These are phyloP conservation scores for Nannizziopsis barbatae DNA, from an alignment of 2,329 filamentous ascomycete genomes.

Conservation along the genomic window DNA sequence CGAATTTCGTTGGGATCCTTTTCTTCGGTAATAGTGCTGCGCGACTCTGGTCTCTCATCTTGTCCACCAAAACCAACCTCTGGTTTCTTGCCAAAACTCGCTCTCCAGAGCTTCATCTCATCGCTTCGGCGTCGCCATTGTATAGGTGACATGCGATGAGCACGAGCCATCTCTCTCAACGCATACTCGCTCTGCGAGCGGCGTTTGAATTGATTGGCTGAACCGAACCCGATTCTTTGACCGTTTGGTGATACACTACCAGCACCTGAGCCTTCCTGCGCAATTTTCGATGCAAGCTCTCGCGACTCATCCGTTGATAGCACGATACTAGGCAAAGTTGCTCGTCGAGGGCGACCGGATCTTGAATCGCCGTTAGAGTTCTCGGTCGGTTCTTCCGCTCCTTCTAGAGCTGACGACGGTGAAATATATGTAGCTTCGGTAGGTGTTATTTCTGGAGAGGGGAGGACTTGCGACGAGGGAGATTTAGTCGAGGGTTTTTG, in stretches of 20 bases:
- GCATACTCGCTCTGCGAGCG: slow-evolving; percentile 37
- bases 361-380: neutral
- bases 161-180: slow-evolving; percentile 27
- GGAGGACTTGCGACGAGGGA: slow-evolving; percentile 1
- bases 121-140: slow-evolving; percentile 34
- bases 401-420: neutral
- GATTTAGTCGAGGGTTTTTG: slow-evolving; percentile 4
- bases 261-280: slow-evolving; percentile 13
- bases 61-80: slow-evolving; percentile 7
- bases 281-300: slow-evolving; percentile 15
- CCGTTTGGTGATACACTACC: slow-evolving; percentile 2
- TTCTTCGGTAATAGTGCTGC: neutral
- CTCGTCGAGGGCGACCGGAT: slow-evolving; percentile 26
- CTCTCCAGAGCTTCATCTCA: slow-evolving; percentile 31
- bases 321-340: slow-evolving; percentile 36
- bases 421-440: slow-evolving; percentile 2
- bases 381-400: neutral
- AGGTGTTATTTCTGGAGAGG: neutral
- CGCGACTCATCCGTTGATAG: slow-evolving; percentile 33
- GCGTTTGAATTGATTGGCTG: slow-evolving; percentile 24
- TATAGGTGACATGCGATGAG: slow-evolving; percentile 31
- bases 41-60: slow-evolving; percentile 4
- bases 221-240: neutral
- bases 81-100: slow-evolving; percentile 24
- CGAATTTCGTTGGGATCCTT: slow-evolving; percentile 5